Evolutionary conservation across 805 yeast genomes (phyloP).

Genomic region (Candida multigemmis): DNA sequence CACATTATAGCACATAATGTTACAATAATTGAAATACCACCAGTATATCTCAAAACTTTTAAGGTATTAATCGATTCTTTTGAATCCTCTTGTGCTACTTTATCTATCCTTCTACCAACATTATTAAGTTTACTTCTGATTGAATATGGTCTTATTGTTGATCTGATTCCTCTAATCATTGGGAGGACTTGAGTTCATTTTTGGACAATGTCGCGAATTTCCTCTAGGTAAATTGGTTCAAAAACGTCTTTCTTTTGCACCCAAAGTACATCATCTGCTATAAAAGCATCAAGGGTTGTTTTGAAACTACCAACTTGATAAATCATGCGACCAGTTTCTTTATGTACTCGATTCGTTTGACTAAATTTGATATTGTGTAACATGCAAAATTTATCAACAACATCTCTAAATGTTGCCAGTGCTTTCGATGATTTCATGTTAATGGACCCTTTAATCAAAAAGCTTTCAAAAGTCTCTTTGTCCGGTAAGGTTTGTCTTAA

Average conservation of each 20-base stretch:
- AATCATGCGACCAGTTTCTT: slow-evolving; percentile 33
- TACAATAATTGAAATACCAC: slow-evolving; percentile 15
- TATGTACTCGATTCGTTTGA: slow-evolving; percentile 16
- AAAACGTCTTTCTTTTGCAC: slow-evolving; percentile 7
- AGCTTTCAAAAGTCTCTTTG: too few relatives aligned
- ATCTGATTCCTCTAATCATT: neutral
- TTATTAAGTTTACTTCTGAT: slow-evolving; percentile 9
- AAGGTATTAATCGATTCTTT: slow-evolving; percentile 19
- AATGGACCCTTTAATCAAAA: too few relatives aligned
- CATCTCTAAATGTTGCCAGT: slow-evolving; percentile 57
- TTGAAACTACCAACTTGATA: slow-evolving; percentile 27
- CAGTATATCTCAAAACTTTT: slow-evolving; percentile 11
- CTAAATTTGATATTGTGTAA: slow-evolving; percentile 38
- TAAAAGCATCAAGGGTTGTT: slow-evolving; percentile 33
- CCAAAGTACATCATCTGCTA: slow-evolving; percentile 63
- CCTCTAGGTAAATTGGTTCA: too few relatives aligned
- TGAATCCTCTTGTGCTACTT: slow-evolving; percentile 24
- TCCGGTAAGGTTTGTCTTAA: too few relatives aligned
- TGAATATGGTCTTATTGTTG: slow-evolving; percentile 5
- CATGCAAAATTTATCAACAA: slow-evolving; percentile 54
- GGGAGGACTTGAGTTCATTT: too few relatives aligned
- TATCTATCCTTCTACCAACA: slow-evolving; percentile 15
- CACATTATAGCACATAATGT: slow-evolving; percentile 18
- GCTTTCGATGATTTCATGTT: too few relatives aligned
- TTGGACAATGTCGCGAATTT: too few relatives aligned